These are phyloP conservation scores for Fusarium sp. DNA, from an alignment of 2,329 filamentous ascomycete genomes.

Conservation along the genomic window DNA sequence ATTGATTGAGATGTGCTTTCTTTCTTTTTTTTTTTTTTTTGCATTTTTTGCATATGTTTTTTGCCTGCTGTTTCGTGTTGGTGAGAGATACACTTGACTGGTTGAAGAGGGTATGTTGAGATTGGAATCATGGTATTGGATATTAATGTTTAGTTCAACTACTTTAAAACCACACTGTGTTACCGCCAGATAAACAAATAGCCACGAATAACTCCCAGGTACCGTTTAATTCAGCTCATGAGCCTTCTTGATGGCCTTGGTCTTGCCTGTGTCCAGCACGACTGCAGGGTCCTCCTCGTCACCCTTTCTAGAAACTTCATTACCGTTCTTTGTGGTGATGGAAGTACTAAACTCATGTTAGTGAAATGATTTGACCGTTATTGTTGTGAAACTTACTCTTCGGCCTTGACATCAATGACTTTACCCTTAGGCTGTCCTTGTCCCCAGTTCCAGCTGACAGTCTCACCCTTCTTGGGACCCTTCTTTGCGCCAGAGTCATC, in stretches of 20 bases:
- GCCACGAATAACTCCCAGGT: not conserved
- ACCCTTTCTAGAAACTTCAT: slow-evolving; percentile 56
- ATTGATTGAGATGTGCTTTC: slow-evolving; percentile 37
- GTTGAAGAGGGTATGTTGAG: not conserved
- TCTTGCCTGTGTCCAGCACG: slow-evolving; percentile 57
- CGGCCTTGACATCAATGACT: slow-evolving; percentile 58
- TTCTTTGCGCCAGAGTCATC: slow-evolving; percentile 45
- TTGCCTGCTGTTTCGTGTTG: not conserved
- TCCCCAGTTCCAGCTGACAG: slow-evolving; percentile 62
- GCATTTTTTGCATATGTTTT: not conserved
- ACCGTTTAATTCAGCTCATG: slow-evolving; percentile 54
- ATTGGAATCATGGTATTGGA: not conserved
- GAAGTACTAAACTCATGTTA: slow-evolving; percentile 19
- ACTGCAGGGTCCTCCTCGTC: slow-evolving; percentile 58
- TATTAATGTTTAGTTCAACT: not conserved
- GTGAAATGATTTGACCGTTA: not conserved
- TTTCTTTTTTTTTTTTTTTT: too few relatives aligned
- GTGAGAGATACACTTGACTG: too few relatives aligned
- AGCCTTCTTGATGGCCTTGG: slow-evolving; percentile 56
- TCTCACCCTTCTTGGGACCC: slow-evolving; percentile 56
- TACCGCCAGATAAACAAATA: not conserved
- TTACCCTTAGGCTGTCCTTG: slow-evolving; percentile 58
- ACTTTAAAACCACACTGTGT: not conserved
- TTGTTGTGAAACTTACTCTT: slow-evolving; percentile 50
- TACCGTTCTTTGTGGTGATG: slow-evolving; percentile 58